A percentile compares a stretch with the other conserved stretches of the same genome.
phyloP scores from a whole-genome alignment of 1,284 basidiomycete genomes.

The Rhodotorula sp. region DNA sequence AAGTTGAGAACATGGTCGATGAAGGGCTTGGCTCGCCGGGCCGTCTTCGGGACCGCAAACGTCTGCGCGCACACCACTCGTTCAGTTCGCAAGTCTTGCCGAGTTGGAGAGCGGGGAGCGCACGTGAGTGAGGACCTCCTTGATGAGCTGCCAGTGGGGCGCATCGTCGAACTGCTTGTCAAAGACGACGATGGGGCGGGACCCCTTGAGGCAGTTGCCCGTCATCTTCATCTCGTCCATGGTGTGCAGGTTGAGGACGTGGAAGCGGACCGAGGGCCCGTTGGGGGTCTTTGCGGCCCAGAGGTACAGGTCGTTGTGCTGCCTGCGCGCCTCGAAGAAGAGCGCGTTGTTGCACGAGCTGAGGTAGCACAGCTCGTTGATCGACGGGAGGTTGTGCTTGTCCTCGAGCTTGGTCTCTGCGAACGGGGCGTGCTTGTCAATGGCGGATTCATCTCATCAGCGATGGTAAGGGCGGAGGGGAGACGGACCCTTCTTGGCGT shows the following conservation, averaged over 20 bases:
- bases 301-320: slow-evolving; percentile 87
- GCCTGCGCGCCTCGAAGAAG: slow-evolving; percentile 94
- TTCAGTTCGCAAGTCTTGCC: not conserved
- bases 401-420: slow-evolving; percentile 94
- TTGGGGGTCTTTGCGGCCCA: slow-evolving; percentile 98
- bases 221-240: slow-evolving; percentile 99
- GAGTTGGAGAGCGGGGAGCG: slow-evolving; percentile 49
- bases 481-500: slow-evolving; percentile 88
- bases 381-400: slow-evolving; percentile 88
- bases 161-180: slow-evolving; percentile 86
- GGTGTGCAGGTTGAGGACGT: slow-evolving; percentile 97
- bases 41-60: slow-evolving; percentile 87
- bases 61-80: slow-evolving; percentile 60
- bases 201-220: slow-evolving; percentile 96
- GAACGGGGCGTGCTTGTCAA: not conserved
- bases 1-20: slow-evolving; percentile 97
- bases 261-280: slow-evolving; percentile 94
- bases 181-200: slow-evolving; percentile 87
- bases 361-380: slow-evolving; percentile 96
- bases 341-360: slow-evolving; percentile 98
- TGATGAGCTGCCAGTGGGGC: slow-evolving; percentile 85
- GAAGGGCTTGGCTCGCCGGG: slow-evolving; percentile 92
- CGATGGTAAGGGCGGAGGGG: not conserved
- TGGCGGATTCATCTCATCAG: not conserved
- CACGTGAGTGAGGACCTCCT: slow-evolving; percentile 96